These are phyloP conservation scores for Grosmannia huntii DNA, from an alignment of 2,329 filamentous ascomycete species.

Conservation along the genomic window DNA sequence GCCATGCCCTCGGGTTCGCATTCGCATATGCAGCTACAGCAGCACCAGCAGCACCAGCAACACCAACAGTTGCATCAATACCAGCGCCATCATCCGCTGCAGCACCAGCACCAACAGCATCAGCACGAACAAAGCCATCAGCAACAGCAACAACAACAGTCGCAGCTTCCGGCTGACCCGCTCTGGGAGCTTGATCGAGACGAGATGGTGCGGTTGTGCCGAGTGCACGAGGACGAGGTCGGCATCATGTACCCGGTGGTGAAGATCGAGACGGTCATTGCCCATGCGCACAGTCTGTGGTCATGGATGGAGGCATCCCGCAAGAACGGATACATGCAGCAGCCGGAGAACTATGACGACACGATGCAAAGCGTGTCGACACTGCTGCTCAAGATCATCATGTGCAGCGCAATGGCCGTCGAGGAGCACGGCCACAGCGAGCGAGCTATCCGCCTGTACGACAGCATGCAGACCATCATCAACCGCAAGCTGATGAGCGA, in stretches of 20 bases:
- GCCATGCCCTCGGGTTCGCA: conserved; percentile 13
- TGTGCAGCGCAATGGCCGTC: conserved; percentile 65
- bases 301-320: conserved; percentile 41
- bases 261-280: conserved; percentile 57
- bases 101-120: conserved; percentile 14
- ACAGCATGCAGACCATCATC: conserved; percentile 59
- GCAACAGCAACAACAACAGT: conserved; percentile 15
- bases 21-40: conserved; percentile 17
- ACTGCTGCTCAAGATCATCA: conserved; percentile 66
- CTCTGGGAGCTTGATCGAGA: conserved; percentile 67
- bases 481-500: conserved; percentile 52
- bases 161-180: conserved; percentile 45
- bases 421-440: conserved; percentile 71
- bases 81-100: background rate
- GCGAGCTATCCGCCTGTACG: conserved; percentile 59
- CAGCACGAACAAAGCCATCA: conserved; percentile 15
- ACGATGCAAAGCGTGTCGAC: conserved; percentile 29
- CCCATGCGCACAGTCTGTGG: conserved; percentile 57
- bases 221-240: conserved; percentile 78
- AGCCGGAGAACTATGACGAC: conserved; percentile 20
- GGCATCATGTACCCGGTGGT: conserved; percentile 86
- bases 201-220: conserved; percentile 67
- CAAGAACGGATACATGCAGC: conserved; percentile 13
- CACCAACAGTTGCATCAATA: conserved; percentile 5
- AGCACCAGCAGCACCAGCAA: background rate